Base-by-base conservation (phyloP, 2,329 filamentous ascomycete genomes). In the Zymoseptoria passerinii region DNA sequence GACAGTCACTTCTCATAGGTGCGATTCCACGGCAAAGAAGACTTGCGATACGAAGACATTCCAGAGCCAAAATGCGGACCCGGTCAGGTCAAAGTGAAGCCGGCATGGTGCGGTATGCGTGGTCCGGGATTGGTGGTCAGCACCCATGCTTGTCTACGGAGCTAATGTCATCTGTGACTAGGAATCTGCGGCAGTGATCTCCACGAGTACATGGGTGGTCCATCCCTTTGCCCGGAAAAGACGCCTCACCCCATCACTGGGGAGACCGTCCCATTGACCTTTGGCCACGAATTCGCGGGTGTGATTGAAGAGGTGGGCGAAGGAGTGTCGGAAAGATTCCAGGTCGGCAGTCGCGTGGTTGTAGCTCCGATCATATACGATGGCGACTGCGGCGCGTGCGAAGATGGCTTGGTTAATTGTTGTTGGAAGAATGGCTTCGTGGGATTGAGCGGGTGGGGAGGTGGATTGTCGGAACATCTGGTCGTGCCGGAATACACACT, bases 391-490 rank as follows among this genome's bases (percentile, higher is more conserved):
- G 74, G 74, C 9, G 76, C 79, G 6, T 83, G 81, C 64, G 71
- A 75, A 58, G 75, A 78, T n/a, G 78, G 78, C 0, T 67, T 78
- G 19, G 76, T 80, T 56, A 82, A 82, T 58, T 81, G 79, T 70
- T 82, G 80, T 63, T 78, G 80, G 67, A 77, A 75, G 52, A 80
- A 80, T 59, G 80, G 80, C 1, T 82, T 81, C 65, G 72, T 81
- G 6, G 80, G 80, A 1, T 65, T 82, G 18, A 80, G 76, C 50
- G 79, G 77, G 35, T 81, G 78, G 77, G 79, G 79, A 20, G 77
- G 80, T 52, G 80, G 80, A 0, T 68, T 82, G 8, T 72, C 76
- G n/a, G 78, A 81, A 61, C 76, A 80, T 61, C 73, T 80, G 28
- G 78, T 80, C 5, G 75, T 81, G 1, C 78, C 78, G 7, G 74